Base-by-base conservation (phyloP, 2,329 filamentous ascomycete species). In the Penicillium brevicompactum region DNA sequence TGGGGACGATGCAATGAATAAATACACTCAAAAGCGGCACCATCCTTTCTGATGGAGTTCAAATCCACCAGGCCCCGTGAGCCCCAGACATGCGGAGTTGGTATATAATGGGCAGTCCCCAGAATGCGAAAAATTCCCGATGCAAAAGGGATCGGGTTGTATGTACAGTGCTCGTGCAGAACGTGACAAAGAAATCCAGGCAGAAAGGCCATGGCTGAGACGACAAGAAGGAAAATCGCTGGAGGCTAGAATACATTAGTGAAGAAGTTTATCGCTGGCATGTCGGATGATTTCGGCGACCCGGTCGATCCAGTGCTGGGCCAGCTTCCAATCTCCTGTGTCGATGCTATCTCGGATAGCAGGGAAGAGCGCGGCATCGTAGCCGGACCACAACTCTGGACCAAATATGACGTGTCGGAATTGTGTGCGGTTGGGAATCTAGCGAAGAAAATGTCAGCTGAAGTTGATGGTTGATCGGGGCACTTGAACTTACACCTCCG, bases 331-430 rank as follows among this genome's bases (percentile, higher is more conserved):
- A 65, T 96, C 84, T 24, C 84, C 83, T 4, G 80, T 82, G 58
- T 89, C 84, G 40, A 97, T 80, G 8, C 88, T 87, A 67, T 97
- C 92, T 53, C 91, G 83, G 53, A 97, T 89, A n/a, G 87, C 88
- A 0, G 93, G 93, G 76, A 95, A 95, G 58, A 84, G 84, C 0
- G 84, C 83, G 53, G 84, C 83, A 31, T 88, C 83, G 62, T 87
- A 84, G 37, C 83, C 85, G 32, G 87, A 87, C 88, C 91, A 92
- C 2, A 85, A 78, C 67, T 91, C 85, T 0, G 94, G 94, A 1
- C 90, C 93, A 70, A 92, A 96, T 53, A 99, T 78, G 68, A 95
- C 83, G 74, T 97, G 94, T 74, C 95, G 96, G 81, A 92, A 99
- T 75, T 97, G 94, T 5, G 89, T 90, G 61, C 93, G 87, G 65